A percentile compares a stretch with the other conserved stretches of the same genome.
phyloP scores from a whole-genome alignment of 2,329 filamentous ascomycete species.

The Madurella fahalii region DNA sequence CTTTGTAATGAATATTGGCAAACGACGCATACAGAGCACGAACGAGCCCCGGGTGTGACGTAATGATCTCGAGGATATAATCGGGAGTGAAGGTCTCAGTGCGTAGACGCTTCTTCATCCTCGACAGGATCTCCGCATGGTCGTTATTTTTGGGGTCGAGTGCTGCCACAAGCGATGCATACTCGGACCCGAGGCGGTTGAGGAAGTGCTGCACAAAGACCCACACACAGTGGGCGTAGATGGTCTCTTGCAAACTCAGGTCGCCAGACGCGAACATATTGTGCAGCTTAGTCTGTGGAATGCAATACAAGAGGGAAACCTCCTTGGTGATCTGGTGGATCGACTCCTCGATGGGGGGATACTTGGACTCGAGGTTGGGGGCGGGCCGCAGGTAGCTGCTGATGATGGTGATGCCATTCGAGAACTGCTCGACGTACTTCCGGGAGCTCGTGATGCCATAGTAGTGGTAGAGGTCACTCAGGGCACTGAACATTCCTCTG shows the following conservation, averaged over 20 bases:
- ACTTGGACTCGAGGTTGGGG: slow-evolving; percentile 50
- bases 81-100: slow-evolving; percentile 97
- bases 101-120: slow-evolving; percentile 90
- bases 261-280: slow-evolving; percentile 78
- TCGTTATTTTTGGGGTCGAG: slow-evolving; percentile 76
- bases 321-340: slow-evolving; percentile 99
- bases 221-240: slow-evolving; percentile 96
- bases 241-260: slow-evolving; percentile 90
- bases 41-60: slow-evolving; percentile 81
- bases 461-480: slow-evolving; percentile 97
- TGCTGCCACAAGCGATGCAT: slow-evolving; percentile 77
- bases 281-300: slow-evolving; percentile 96
- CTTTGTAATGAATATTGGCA: slow-evolving; percentile 72
- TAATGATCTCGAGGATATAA: slow-evolving; percentile 97
- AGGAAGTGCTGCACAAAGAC: slow-evolving; percentile 98
- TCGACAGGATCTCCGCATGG: slow-evolving; percentile 82
- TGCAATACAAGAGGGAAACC: slow-evolving; percentile 92
- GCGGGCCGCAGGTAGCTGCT: slow-evolving; percentile 86
- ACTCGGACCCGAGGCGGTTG: slow-evolving; percentile 89
- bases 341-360: slow-evolving; percentile 83
- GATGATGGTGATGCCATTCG: slow-evolving; percentile 96
- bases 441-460: slow-evolving; percentile 93
- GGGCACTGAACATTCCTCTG: slow-evolving; percentile 86
- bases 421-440: slow-evolving; percentile 98
- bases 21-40: slow-evolving; percentile 88